Percentiles rank a stretch among this genome's conserved stretches.
phyloP scores from a whole-genome alignment of 108 stramenopile genomes.

The Fistulifera pelliculosa region DNA sequence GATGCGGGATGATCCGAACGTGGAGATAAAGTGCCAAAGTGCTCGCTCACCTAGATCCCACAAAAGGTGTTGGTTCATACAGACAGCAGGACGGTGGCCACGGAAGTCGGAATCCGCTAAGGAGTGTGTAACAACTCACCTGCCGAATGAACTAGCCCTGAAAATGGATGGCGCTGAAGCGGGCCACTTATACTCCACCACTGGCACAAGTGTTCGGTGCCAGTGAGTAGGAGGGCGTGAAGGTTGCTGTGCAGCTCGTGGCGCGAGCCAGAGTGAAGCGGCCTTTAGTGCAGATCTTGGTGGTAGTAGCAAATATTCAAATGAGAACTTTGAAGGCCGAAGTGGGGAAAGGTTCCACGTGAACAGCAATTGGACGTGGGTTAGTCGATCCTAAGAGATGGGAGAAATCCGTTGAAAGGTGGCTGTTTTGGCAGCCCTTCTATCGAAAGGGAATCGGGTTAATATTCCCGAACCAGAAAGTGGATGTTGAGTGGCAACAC shows the following conservation, averaged over 20 bases:
- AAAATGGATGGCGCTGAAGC: slow-evolving; percentile 98
- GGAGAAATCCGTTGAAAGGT: slow-evolving; percentile 82
- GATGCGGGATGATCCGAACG: slow-evolving; percentile 97
- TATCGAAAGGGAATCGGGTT: slow-evolving; percentile 90
- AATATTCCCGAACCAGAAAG: slow-evolving; percentile 90
- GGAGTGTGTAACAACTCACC: slow-evolving; percentile 86
- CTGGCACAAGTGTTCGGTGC: slow-evolving; percentile 44
- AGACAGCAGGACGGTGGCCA: slow-evolving; percentile 97
- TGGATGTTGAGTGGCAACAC: slow-evolving; percentile 90
- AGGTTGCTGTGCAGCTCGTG: slow-evolving; percentile 76
- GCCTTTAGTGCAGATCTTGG: slow-evolving; percentile 94
- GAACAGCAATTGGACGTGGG: slow-evolving; percentile 88
- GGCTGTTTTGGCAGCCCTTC: slow-evolving; percentile 71
- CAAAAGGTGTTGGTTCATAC: slow-evolving; percentile 97
- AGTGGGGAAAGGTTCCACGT: slow-evolving; percentile 86
- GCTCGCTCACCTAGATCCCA: slow-evolving; percentile 95
- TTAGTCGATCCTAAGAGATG: slow-evolving; percentile 90
- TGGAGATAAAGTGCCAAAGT: slow-evolving; percentile 94
- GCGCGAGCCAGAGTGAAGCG: slow-evolving; percentile 89
- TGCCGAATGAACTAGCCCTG: slow-evolving; percentile 88
- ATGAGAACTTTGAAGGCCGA: slow-evolving; percentile 90
- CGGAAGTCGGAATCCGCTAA: slow-evolving; percentile 94
- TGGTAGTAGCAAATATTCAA: slow-evolving; percentile 97
- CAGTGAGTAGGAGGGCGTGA: slow-evolving; percentile 87
- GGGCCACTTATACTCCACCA: slow-evolving; percentile 84